Evolutionary conservation across 208 protist species (phyloP).

Genomic region (Angomonas deanei): DNA sequence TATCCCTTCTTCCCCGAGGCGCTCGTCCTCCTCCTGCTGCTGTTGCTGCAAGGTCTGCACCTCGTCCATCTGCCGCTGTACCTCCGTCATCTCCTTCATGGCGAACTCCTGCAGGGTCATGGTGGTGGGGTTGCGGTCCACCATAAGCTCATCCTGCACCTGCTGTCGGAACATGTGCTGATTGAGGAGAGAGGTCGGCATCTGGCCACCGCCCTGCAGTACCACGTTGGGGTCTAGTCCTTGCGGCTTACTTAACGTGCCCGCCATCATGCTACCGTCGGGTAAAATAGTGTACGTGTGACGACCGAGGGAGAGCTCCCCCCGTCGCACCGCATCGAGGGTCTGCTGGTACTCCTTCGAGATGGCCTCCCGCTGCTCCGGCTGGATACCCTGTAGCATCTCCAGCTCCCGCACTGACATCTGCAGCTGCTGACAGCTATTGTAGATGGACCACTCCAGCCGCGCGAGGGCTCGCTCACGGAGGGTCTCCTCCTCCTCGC

Average conservation of each 20-base stretch:
- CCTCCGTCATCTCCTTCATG: slow-evolving; percentile 72
- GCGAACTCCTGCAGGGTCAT: slow-evolving; percentile 87
- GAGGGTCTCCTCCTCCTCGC: slow-evolving; percentile 79
- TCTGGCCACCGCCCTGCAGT: slow-evolving; percentile 6
- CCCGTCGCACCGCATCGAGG: slow-evolving; percentile 61
- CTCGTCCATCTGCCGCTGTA: slow-evolving; percentile 64
- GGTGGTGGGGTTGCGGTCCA: slow-evolving; percentile 75
- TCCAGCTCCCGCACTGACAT: slow-evolving; percentile 64
- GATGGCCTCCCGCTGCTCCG: slow-evolving; percentile 51
- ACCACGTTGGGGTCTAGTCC: slow-evolving; percentile 16
- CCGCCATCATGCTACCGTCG: slow-evolving; percentile 59
- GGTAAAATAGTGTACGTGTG: slow-evolving; percentile 88
- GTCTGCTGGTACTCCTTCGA: slow-evolving; percentile 59
- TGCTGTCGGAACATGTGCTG: slow-evolving; percentile 62
- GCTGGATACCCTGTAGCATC: slow-evolving; percentile 62
- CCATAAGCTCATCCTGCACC: slow-evolving; percentile 66
- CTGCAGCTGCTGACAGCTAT: slow-evolving; percentile 76
- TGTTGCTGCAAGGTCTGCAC: slow-evolving; percentile 31
- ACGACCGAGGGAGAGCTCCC: slow-evolving; percentile 59
- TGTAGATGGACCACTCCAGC: slow-evolving; percentile 69
- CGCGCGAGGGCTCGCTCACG: slow-evolving; percentile 60
- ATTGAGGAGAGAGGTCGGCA: slow-evolving; percentile 19
- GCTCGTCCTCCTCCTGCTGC: slow-evolving; percentile 67
- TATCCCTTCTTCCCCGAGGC: slow-evolving; percentile 70
- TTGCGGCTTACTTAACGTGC: slow-evolving; percentile 45